Evolutionary conservation across 2,329 filamentous ascomycete genomes (phyloP).

Genomic region (Arthrobotrys musiformis): DNA sequence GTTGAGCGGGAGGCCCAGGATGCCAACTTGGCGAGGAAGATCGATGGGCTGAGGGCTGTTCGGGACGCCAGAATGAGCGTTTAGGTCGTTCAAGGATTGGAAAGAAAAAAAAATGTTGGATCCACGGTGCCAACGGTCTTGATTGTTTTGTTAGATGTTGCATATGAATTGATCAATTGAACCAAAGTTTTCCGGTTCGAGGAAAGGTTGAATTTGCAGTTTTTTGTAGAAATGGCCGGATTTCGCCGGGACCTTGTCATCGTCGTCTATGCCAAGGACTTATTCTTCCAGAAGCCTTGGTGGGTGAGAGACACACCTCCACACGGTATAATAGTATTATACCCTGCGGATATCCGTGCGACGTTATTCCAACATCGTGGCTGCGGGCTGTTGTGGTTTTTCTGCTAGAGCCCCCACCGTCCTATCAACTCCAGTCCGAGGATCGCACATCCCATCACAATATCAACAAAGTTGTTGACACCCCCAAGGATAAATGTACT

Average conservation of each 20-base stretch:
- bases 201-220: background rate
- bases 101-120: background rate
- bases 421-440: background rate
- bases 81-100: background rate
- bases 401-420: background rate
- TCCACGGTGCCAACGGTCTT: background rate
- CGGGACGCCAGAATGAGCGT: background rate
- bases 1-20: conserved; percentile 13
- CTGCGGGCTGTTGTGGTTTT: background rate
- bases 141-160: background rate
- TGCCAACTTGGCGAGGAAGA: conserved; percentile 2
- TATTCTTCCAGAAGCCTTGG: background rate
- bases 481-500: background rate
- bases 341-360: background rate
- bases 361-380: background rate
- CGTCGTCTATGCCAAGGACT: conserved; percentile 17
- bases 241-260: background rate
- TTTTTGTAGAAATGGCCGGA: background rate
- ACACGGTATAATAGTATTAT: no score
- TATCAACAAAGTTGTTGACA: background rate
- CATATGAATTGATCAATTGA: background rate
- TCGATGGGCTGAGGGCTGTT: conserved; percentile 2
- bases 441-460: conserved; percentile 3
- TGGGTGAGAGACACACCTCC: no score
- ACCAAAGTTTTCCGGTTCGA: background rate